Base-by-base conservation (phyloP, 1,284 basidiomycete species). In the Pseudozyma sp. region DNA sequence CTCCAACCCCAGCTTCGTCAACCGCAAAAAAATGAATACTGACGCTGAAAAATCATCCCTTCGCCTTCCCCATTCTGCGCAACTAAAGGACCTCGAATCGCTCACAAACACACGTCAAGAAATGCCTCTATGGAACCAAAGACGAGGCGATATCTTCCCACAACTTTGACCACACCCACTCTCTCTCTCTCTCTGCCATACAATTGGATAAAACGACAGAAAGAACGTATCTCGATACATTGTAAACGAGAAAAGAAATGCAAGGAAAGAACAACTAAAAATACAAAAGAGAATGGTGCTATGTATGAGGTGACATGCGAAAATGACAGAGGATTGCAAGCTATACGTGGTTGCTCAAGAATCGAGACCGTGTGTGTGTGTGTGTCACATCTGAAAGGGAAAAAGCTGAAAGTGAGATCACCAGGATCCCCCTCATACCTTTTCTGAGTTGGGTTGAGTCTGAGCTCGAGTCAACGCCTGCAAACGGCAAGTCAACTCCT, bases 91-190 rank as follows among this genome's bases (percentile, higher is more conserved):
- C 45, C 65, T 85, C 6, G 70, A 76, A 18, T 21, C 68, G 8
- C 59, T 85, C 14, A 59, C 76, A 36, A 66, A 63, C 31, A 59
- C 80, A 0, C 72, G 83, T 7, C 35, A 68, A 5, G 78, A 83
- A 18, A 84, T 85, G 83, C 83, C 83, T 11, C 60, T 85, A 1
- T 80, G 81, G 81, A 21, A 70, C 3, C 82, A 85, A 55, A 54
- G 83, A 19, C 64, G 83, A 11, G 52, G 44, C n/a, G 83, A 85
- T 53, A 43, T 85, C 19, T 85, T 83, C 55, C 59, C 71, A 7
- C 52, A 70, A 19, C 38, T 76, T 4, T 78, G n/a, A n/a, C n/a
- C n/a, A n/a, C n/a, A n/a, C n/a, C n/a, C n/a, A n/a, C n/a, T n/a
- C n/a, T n/a, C n/a, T n/a, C n/a, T n/a, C n/a, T n/a, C n/a, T n/a